A percentile compares a stretch with the other conserved stretches of the same genome.
Evolutionary conservation across 108 stramenopile genomes (phyloP).

Genomic region (Mediolabrus comicus): DNA sequence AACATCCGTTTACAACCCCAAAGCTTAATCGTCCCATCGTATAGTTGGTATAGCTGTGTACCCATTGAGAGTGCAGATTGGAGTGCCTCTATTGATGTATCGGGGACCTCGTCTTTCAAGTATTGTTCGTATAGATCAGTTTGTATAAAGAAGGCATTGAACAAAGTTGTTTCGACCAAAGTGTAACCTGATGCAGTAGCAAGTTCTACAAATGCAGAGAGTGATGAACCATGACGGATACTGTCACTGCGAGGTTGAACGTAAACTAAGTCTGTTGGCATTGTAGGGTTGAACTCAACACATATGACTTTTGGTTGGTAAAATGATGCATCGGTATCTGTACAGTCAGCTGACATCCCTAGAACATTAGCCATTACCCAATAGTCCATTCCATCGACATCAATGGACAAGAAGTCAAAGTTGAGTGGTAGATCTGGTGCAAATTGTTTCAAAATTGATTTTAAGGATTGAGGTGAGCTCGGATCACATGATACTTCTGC

Average conservation of each 20-base stretch:
- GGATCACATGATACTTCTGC: constrained; percentile 23
- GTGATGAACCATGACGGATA: constrained; percentile 68
- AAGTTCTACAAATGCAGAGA: constrained; percentile 73
- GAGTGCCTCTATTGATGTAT: constrained; percentile 65
- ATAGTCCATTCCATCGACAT: constrained; percentile 83
- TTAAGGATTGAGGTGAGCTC: constrained; percentile 12
- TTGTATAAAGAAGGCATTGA: constrained; percentile 81
- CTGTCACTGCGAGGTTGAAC: constrained; percentile 56
- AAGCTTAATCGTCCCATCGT: constrained; percentile 76
- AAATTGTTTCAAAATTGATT: constrained; percentile 7
- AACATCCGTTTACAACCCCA: constrained; percentile 73
- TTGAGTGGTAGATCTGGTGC: constrained; percentile 38
- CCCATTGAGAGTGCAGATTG: constrained; percentile 70
- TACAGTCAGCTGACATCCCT: neutral
- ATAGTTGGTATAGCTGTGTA: constrained; percentile 78
- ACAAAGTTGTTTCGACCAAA: constrained; percentile 73
- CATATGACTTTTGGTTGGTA: constrained; percentile 67
- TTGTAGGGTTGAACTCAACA: constrained; percentile 85
- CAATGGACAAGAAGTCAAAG: constrained; percentile 78
- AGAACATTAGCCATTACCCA: constrained; percentile 62
- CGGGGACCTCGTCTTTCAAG: constrained; percentile 48
- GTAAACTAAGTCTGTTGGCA: constrained; percentile 76
- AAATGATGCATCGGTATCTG: neutral
- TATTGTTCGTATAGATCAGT: constrained; percentile 41
- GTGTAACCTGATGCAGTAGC: constrained; percentile 50